Percentiles rank a stretch among this genome's conserved stretches.
Conservation (phyloP, 345 rosid genomes). For the Draba incana region DNA sequence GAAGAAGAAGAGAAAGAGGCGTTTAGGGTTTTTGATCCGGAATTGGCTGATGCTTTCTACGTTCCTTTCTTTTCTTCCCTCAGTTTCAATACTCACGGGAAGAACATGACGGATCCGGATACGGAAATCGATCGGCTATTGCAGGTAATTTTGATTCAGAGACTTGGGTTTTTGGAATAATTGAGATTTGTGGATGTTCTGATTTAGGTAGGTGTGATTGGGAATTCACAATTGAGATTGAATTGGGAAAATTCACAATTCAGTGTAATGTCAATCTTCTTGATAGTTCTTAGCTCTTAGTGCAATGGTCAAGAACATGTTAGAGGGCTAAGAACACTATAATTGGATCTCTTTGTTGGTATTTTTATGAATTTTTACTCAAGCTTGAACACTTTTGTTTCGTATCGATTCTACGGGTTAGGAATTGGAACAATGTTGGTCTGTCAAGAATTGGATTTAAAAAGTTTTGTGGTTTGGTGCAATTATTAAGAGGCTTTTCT, state of each 20-base stretch:
- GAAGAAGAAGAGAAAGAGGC: slow-evolving; percentile 53
- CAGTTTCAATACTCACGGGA: slow-evolving; percentile 91
- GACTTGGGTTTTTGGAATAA: neutral
- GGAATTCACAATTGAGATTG: neutral
- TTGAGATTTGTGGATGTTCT: neutral
- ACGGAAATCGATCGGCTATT: slow-evolving; percentile 80
- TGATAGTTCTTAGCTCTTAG: neutral
- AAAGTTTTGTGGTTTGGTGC: neutral
- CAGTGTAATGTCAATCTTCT: neutral
- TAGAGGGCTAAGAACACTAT: neutral
- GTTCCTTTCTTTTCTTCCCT: slow-evolving; percentile 94
- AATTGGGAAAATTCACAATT: neutral
- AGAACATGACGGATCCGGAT: slow-evolving; percentile 91
- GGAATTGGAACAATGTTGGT: no score
- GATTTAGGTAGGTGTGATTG: neutral
- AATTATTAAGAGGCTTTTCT: neutral
- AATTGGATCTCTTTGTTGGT: neutral
- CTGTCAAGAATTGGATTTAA: no score
- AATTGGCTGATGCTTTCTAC: slow-evolving; percentile 76
- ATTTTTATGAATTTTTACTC: no score
- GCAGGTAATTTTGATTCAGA: slow-evolving; percentile 57
- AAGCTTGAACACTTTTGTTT: no score
- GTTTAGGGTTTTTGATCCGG: slow-evolving; percentile 92
- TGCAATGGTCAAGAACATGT: no score
- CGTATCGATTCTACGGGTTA: no score